Base-by-base conservation (phyloP, 2,329 filamentous ascomycete species). In the Malbranchea zuffiana region DNA sequence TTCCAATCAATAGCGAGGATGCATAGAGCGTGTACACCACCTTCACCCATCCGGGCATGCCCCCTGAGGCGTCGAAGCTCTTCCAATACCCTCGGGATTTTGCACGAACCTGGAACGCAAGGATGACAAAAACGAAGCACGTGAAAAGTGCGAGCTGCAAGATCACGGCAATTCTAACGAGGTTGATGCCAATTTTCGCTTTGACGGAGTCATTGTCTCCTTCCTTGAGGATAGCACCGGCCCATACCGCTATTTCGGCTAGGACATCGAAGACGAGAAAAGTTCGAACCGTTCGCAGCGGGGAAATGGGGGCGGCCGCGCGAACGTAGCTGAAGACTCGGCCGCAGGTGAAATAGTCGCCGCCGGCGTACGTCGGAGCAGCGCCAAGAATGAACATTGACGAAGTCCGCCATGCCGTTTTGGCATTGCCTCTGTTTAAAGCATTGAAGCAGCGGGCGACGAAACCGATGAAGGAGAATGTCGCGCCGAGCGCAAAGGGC, bases 261-360 rank as follows among this genome's bases (percentile, higher is more conserved):
- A 42, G 36, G 17, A 42, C 6, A 23, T 42, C 40, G 16, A 42
- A 42, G 8, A 29, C n/a, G n/a, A 42, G 34, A 23, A 42, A 42
- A 5, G 32, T 39, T 19, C 36, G 31, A 17, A 39, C 40, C 8
- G 31, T 33, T 13, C 35, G 16, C 12, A 42, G 13, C 2, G 40
- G 40, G 16, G 40, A 42, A 18, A 42, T 39, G 10, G 36, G 40
- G 16, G 40, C 36, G 13, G 31, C 40, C 5, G 17, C 35, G 16
- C 34, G 30, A 24, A 42, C 26, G 27, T 34, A 42, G 20, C 40
- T 42, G 12, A 42, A 42, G 6, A 42, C 15, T 1, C 40, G 36
- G 2, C 40, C 40, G 8, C 40, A 42, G 16, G 39, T 37, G 21
- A 42, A 39, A 21, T 42, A 42, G 27, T 42, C 40, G 30, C 35